Conservation (phyloP, 192 early-diverging fungal species). For the Linnemannia zychae region DNA sequence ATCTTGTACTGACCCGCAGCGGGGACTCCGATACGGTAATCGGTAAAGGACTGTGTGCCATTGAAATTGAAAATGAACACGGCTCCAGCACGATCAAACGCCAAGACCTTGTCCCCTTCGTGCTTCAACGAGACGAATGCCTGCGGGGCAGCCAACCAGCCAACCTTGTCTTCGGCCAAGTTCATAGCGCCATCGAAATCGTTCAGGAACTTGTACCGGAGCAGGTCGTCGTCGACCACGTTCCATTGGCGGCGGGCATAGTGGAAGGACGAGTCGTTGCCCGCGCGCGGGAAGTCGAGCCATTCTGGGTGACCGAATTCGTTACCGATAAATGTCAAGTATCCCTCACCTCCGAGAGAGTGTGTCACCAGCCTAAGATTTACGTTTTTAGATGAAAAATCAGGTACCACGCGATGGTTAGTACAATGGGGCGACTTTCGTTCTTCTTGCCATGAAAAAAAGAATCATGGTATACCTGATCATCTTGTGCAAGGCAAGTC, state of each 20-base stretch:
- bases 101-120: slow-evolving; percentile 93
- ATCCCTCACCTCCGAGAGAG: slow-evolving; percentile 93
- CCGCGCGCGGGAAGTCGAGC: slow-evolving; percentile 96
- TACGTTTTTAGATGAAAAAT: neutral
- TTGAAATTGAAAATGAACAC: slow-evolving; percentile 98
- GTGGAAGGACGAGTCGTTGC: slow-evolving; percentile 91
- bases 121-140: slow-evolving; percentile 91
- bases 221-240: slow-evolving; percentile 82
- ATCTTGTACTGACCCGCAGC: slow-evolving; percentile 80
- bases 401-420: too few species aligned
- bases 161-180: slow-evolving; percentile 72
- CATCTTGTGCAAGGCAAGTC: slow-evolving; percentile 95
- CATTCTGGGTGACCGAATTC: slow-evolving; percentile 99
- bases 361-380: slow-evolving; percentile 79
- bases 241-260: slow-evolving; percentile 96
- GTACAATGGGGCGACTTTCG: neutral
- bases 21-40: slow-evolving; percentile 88
- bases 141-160: slow-evolving; percentile 76
- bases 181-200: slow-evolving; percentile 92
- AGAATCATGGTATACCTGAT: slow-evolving; percentile 65
- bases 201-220: slow-evolving; percentile 95
- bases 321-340: slow-evolving; percentile 96
- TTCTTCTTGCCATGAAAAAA: neutral
- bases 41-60: slow-evolving; percentile 84
- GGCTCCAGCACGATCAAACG: slow-evolving; percentile 91